Base-by-base conservation (phyloP, 495 filamentous ascomycete genomes). In the Lophiostoma macrostomum region DNA sequence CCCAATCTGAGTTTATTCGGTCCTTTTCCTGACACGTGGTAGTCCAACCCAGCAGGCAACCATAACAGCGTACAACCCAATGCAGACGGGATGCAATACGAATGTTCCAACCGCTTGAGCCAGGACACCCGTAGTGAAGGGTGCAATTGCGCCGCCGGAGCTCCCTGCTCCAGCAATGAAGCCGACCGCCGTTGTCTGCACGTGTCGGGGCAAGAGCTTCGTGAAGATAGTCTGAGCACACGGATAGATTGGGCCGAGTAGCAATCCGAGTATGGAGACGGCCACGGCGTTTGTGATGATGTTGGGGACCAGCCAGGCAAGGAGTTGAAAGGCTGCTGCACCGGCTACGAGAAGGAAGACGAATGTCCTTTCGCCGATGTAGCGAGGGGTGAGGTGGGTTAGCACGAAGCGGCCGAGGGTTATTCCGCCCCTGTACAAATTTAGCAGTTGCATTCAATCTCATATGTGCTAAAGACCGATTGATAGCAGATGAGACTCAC, bases 231-330 rank as follows among this genome's bases (percentile, higher is more conserved):
- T 78, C 18, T 80, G 82, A 1, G 83, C 81, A 57, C 83, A 89
- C 0, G 88, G 87, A 52, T 87, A 84, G 1, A 91, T 74, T 0
- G 89, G 87, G 0, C 90, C 88, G 10, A 94, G 70, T n/a, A 91
- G 65, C 29, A 91, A 70, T 3, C 88, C 88, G 20, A 91, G 69
- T n/a, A 91, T 68, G 3, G 80, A 69, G 1, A 91, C 80, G 7
- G 83, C 79, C 10, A 90, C 66, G 39, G 58, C 47, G 16, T 60
- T 49, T 14, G 57, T 53, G 38, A 61, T 62, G 23, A 61, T 37
- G 43, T 57, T 67, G 0, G 85, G 87, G 30, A 91, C 76, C 4
- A 84, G 68, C 86, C 87, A 91, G 24, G 85, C 82, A 40, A 93
- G 68, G 10, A 91, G 61, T 65, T 91, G 78, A 56, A 89, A 86